Evolutionary conservation across 345 rosid species (phyloP), one percentile per base, ranked within the genome.

Genomic region (Sonneratia caseolaris): DNA sequence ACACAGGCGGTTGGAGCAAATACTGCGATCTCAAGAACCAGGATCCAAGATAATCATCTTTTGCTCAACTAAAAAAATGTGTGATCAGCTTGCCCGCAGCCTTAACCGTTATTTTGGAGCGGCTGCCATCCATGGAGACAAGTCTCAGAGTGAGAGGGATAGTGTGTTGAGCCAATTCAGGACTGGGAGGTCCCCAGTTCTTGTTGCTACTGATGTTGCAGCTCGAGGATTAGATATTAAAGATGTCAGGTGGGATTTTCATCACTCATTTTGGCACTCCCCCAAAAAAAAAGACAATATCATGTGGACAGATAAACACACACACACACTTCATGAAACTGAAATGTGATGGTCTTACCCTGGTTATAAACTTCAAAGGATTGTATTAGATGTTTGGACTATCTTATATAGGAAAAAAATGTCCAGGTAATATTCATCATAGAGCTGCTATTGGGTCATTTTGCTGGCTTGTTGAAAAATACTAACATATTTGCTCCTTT

Each of bases 131-230:
- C 97, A 91, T 73, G 95, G 97, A 37, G 97, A 91, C 82, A 91
- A 91, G 79, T 91, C 96, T 61, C 97, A 89, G 82, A 75, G 88
- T 70, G 96, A 91, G 78, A 89, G 97, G 75, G 97, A 91, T 82
- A 70, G 70, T 73, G 96, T 91, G 66, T 77, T 91, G 73, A 84
- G 76, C 80, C 96, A 91, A 77, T 91, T 91, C 77, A 92, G 89
- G 22, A 75, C 82, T 62, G 97, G 97, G 64, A 88, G 89, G 85
- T 86, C 86, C 76, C 97, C 97, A 2, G 76, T 91, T 62, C 94
- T 89, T 66, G 95, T 91, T 36, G 97, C 97, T 65, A 91, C 97
- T 68, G 97, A 91, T 85, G 97, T 91, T 66, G 97, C 97, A 76
- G 97, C 97, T 75, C 90, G 96, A 73, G 97, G 97, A 40, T 77